Conservation (phyloP, 1,284 basidiomycete species). For the Puccinia hordei region DNA sequence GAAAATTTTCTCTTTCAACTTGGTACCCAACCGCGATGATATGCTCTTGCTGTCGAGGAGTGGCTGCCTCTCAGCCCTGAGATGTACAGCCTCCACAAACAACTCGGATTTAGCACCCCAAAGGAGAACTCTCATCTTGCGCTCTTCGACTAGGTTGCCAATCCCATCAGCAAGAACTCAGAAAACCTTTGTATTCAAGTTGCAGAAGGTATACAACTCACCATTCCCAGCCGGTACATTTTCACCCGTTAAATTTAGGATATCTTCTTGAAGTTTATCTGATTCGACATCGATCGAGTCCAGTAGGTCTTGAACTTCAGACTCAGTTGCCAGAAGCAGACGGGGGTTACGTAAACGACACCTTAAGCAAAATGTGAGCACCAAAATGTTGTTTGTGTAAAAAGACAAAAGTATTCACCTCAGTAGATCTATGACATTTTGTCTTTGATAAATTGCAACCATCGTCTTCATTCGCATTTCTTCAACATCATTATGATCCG, state of each 20-base stretch:
- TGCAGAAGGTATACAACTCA: background rate
- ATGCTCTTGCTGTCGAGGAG: too few species aligned
- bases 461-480: too few species aligned
- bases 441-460: background rate
- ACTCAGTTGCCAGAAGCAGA: too few species aligned
- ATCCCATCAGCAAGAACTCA: too few species aligned
- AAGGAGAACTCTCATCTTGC: background rate
- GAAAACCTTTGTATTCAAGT: too few species aligned
- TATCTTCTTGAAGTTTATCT: background rate
- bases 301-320: background rate
- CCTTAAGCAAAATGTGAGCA: background rate
- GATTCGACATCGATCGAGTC: background rate
- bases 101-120: background rate
- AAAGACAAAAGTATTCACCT: background rate
- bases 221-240: background rate
- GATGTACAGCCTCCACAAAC: background rate
- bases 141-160: background rate
- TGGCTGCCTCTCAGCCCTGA: too few species aligned
- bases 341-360: background rate
- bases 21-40: too few species aligned
- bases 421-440: slow-evolving; percentile 6
- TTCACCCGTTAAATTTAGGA: background rate
- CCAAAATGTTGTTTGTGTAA: too few species aligned
- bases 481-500: too few species aligned
- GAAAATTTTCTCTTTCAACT: too few species aligned